Conservation (phyloP, 1,139 yeast species). For the Yamadazyma spencermartinsiae region DNA sequence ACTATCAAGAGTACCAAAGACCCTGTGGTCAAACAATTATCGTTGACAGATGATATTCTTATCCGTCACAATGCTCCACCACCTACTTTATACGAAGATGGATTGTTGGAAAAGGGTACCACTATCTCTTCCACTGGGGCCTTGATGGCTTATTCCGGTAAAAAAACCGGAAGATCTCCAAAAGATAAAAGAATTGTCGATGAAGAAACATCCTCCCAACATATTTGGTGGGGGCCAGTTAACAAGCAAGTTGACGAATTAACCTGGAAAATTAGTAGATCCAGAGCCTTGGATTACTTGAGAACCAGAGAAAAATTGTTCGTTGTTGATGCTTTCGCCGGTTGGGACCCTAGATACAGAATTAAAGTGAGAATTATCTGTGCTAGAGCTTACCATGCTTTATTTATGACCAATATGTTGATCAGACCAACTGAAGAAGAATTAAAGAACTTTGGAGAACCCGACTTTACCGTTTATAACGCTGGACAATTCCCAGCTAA, state of each 20-base stretch:
- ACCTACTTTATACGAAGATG: constrained; percentile 93
- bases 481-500: constrained; percentile 99
- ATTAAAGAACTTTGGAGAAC: constrained; percentile 88
- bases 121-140: constrained; percentile 95
- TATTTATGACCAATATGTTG: constrained; percentile 97
- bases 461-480: constrained; percentile 97
- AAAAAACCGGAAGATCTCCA: constrained; percentile 97
- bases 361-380: constrained; percentile 95
- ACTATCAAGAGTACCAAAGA: constrained; percentile 43
- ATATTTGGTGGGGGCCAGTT: constrained; percentile 99
- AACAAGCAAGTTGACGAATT: constrained; percentile 92
- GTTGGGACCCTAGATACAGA: constrained; percentile 99
- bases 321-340: constrained; percentile 96
- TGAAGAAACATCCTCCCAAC: constrained; percentile 77
- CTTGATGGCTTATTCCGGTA: constrained; percentile 91
- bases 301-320: constrained; percentile 94
- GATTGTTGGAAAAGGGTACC: constrained; percentile 85
- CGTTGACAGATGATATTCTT: constrained; percentile 47
- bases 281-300: constrained; percentile 94
- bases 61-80: constrained; percentile 91
- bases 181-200: constrained; percentile 98
- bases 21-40: constrained; percentile 46
- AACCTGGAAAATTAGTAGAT: constrained; percentile 95
- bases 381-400: constrained; percentile 98
- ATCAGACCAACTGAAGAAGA: constrained; percentile 94